These are phyloP conservation scores for Cadophora sp. DNA, from an alignment of 2,329 filamentous ascomycete species.

Conservation along the genomic window DNA sequence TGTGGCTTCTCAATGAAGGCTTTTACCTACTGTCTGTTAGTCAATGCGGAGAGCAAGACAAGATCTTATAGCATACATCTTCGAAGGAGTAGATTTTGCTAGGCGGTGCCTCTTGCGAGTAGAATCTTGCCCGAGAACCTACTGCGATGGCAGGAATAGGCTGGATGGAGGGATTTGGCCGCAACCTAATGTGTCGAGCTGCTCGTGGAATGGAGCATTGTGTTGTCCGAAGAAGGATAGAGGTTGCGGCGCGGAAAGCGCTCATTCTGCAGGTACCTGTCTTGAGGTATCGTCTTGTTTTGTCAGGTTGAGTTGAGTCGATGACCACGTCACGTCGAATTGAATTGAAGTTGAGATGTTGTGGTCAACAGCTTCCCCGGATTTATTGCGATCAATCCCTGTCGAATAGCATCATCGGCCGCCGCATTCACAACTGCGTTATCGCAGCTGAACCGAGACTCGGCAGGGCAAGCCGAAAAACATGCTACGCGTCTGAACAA, in stretches of 20 bases:
- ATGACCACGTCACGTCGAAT: too few relatives aligned
- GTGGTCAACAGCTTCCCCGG: too few relatives aligned
- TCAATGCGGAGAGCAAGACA: constrained; percentile 3
- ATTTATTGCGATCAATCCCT: neutral
- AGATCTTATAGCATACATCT: constrained; percentile 44
- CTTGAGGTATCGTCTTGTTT: neutral
- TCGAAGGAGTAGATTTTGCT: constrained; percentile 58
- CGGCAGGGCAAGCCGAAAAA: too few relatives aligned
- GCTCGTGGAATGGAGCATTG: constrained; percentile 25
- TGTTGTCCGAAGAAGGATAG: constrained; percentile 30
- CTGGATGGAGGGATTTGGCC: constrained; percentile 12
- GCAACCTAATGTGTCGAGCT: constrained; percentile 22
- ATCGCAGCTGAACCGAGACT: too few relatives aligned
- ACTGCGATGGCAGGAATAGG: constrained; percentile 1
- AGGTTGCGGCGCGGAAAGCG: constrained; percentile 30
- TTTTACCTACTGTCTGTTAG: constrained; percentile 48
- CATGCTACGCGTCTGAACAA: neutral
- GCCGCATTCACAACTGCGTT: too few relatives aligned
- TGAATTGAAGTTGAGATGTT: too few relatives aligned
- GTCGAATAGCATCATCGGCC: neutral
- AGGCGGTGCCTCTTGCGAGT: constrained; percentile 35
- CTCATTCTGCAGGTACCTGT: constrained; percentile 29
- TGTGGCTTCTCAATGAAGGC: constrained; percentile 45
- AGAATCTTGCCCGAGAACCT: constrained; percentile 28
- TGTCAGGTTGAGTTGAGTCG: too few relatives aligned